Evolutionary conservation across 306 rosid species (phyloP), one percentile per base, ranked within the genome.

Genomic region (Corylus avellana): DNA sequence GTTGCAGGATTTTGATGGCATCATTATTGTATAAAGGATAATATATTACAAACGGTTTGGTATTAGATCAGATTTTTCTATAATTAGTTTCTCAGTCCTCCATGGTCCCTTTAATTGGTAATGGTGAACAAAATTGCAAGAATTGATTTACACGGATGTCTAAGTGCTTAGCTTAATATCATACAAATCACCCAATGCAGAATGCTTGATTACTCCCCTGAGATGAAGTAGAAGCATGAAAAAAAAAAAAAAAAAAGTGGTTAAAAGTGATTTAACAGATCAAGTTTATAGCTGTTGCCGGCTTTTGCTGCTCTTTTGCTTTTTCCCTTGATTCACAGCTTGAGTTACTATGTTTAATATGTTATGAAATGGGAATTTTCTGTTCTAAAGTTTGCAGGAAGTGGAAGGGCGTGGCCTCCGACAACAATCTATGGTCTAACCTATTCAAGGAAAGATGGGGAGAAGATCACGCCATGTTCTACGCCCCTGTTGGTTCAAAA

Each of bases 371-470:
- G 74, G 61, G 62, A 48, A 62, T 25, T 71, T 81, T 63, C 76
- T 50, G 62, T 56, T 80, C 70, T 78, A 66, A 81, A 90, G 97
- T 90, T 9, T 83, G 93, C 81, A 86, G 88, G 85, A 90, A 83
- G 73, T 92, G 97, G 97, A 92, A 86, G 81, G 71, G 78, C 22
- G 81, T 92, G 78, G 90, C 89, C 54, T 81, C 93, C 3, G 88
- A 89, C 64, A 46, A 89, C 81, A 64, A 35, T 75, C 84, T 90
- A 4, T 92, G 97, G 94, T 86, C 79, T 47, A 89, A 80, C 54
- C 89, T 92, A 79, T 92, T 88, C 66, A 83, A 82, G 89, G 92
- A 90, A 87, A 88, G 97, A 86, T 92, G 94, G 97, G 94, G 97
- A 63, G 97, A 42, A 69, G 88, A 86, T 39, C 82, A 70, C 49